Conservation (phyloP, 805 yeast species). For the Kluyveromyces siamensis region DNA sequence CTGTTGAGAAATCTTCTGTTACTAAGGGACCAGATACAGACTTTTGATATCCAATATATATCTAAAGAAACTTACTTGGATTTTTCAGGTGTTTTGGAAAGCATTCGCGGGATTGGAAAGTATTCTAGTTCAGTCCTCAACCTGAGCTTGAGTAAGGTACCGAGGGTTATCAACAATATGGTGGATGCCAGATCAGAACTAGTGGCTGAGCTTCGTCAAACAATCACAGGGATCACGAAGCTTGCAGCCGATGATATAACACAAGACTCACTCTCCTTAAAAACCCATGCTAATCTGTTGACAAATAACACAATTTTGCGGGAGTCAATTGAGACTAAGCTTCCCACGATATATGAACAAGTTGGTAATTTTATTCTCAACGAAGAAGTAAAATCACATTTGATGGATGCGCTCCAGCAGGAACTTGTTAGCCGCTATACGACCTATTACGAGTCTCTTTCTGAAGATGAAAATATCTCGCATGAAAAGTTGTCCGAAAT, state of each 20-base stretch:
- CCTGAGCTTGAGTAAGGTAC: slow-evolving; percentile 60
- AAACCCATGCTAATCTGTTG: slow-evolving; percentile 22
- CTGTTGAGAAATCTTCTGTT: slow-evolving; percentile 64
- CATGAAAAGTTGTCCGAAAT: slow-evolving; percentile 36
- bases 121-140: slow-evolving; percentile 29
- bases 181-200: slow-evolving; percentile 70
- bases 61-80: slow-evolving; percentile 69
- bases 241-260: slow-evolving; percentile 42
- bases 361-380: slow-evolving; percentile 52
- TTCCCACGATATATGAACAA: slow-evolving; percentile 48
- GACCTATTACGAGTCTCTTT: slow-evolving; percentile 34
- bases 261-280: slow-evolving; percentile 31
- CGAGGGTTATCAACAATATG: slow-evolving; percentile 73
- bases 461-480: slow-evolving; percentile 16
- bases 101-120: slow-evolving; percentile 35
- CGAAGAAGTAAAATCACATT: slow-evolving; percentile 36
- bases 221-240: slow-evolving; percentile 61
- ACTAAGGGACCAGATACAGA: slow-evolving; percentile 58
- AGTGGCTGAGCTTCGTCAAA: slow-evolving; percentile 59
- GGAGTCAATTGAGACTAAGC: slow-evolving; percentile 39
- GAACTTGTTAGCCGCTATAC: slow-evolving; percentile 50
- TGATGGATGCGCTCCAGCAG: slow-evolving; percentile 61
- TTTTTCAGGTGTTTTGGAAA: slow-evolving; percentile 61
- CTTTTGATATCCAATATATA: slow-evolving; percentile 72
- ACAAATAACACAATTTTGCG: slow-evolving; percentile 34